Evolutionary conservation across 129 eudicot species (phyloP).

Genomic region (Sambucus nigra): DNA sequence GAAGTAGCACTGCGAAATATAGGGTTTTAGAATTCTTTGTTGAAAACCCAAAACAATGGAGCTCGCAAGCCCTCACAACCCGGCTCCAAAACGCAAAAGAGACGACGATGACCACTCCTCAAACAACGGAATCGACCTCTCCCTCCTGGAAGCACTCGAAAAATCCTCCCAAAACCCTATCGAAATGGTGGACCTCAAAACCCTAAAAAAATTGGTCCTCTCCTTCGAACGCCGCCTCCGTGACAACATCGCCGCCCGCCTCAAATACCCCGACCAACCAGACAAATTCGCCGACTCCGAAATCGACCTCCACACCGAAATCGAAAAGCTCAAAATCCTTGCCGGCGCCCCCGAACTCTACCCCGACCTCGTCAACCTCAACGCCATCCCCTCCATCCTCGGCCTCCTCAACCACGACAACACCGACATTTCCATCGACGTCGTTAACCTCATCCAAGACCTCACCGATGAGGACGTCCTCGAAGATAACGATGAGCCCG

Average conservation of each 20-base stretch:
- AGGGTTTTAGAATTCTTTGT: slow-evolving; percentile 25
- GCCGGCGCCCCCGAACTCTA: slow-evolving; percentile 89
- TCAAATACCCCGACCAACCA: slow-evolving; percentile 84
- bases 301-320: slow-evolving; percentile 86
- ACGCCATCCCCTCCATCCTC: slow-evolving; percentile 56
- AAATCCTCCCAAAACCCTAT: slow-evolving; percentile 40
- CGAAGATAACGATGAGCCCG: slow-evolving; percentile 74
- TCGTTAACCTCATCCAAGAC: slow-evolving; percentile 63
- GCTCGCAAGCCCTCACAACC: slow-evolving; percentile 21
- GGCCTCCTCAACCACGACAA: slow-evolving; percentile 73
- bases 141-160: slow-evolving; percentile 61
- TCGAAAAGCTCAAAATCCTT: slow-evolving; percentile 81
- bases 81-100: slow-evolving; percentile 42
- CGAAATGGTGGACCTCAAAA: slow-evolving; percentile 75
- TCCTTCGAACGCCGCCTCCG: slow-evolving; percentile 84
- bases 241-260: slow-evolving; percentile 91
- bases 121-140: slow-evolving; percentile 39
- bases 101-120: slow-evolving; percentile 17
- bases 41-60: slow-evolving; percentile 25
- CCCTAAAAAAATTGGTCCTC: slow-evolving; percentile 74
- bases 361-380: slow-evolving; percentile 63
- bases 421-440: slow-evolving; percentile 75
- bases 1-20: too few relatives aligned
- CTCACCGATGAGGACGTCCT: slow-evolving; percentile 82
- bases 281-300: slow-evolving; percentile 98